Conservation (phyloP, 257 asterid genomes). For the Ilex aquifolium region DNA sequence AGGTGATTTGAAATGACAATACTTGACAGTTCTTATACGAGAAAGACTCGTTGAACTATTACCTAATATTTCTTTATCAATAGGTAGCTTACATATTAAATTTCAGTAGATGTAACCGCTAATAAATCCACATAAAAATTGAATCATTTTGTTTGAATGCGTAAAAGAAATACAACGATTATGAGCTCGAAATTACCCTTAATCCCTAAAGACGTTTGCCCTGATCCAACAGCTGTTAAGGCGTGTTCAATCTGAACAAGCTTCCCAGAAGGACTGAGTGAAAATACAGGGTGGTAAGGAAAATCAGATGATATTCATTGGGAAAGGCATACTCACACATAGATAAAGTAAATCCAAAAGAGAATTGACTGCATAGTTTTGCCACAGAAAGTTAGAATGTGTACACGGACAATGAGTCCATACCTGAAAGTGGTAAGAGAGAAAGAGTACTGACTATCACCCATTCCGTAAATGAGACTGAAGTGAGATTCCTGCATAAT, state of each 20-base stretch:
- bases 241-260: slow-evolving; percentile 99
- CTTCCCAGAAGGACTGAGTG: slow-evolving; percentile 90
- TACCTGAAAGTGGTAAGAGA: slow-evolving; percentile 99
- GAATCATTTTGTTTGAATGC: too few relatives aligned
- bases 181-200: slow-evolving; percentile 50
- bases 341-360: neutral
- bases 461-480: slow-evolving; percentile 35
- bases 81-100: too few relatives aligned
- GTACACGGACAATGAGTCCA: neutral
- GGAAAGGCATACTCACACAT: neutral
- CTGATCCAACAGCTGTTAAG: slow-evolving; percentile 97
- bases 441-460: slow-evolving; percentile 98
- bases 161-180: neutral
- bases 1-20: too few relatives aligned
- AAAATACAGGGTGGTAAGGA: neutral
- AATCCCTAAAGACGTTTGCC: slow-evolving; percentile 96
- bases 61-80: too few relatives aligned
- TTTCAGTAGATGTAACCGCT: too few relatives aligned
- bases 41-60: too few relatives aligned
- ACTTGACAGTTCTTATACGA: too few relatives aligned
- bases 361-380: too few relatives aligned
- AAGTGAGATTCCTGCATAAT: neutral
- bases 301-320: neutral
- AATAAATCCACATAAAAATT: neutral
- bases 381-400: neutral